phyloP scores from a whole-genome alignment of 108 stramenopile species.

The Schizochytrium sp. region DNA sequence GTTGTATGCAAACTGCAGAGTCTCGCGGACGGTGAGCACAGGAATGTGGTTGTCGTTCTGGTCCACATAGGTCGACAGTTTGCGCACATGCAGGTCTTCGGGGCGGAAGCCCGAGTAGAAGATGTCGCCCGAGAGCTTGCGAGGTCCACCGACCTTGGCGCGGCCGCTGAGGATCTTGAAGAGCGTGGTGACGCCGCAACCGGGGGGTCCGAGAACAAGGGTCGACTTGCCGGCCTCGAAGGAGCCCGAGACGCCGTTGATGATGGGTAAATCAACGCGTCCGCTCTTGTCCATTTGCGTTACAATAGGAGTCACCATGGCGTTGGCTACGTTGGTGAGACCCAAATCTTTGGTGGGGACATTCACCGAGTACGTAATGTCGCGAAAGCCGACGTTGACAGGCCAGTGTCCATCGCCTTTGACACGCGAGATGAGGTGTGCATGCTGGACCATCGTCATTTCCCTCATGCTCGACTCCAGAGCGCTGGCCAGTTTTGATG shows the following conservation, averaged over 20 bases:
- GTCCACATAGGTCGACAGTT: slow-evolving; percentile 30
- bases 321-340: not conserved
- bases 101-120: not conserved
- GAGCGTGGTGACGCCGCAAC: not conserved
- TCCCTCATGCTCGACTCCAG: not conserved
- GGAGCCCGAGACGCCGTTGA: not conserved
- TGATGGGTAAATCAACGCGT: not conserved
- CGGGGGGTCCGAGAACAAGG: not conserved
- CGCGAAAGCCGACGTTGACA: not conserved
- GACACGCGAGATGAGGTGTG: not conserved
- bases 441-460: not conserved
- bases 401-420: not conserved
- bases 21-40: slow-evolving; percentile 25
- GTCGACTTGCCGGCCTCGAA: not conserved
- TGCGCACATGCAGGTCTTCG: not conserved
- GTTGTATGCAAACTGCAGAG: slow-evolving; percentile 13
- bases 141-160: not conserved
- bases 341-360: not conserved
- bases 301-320: not conserved
- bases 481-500: not conserved
- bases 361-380: not conserved
- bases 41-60: slow-evolving; percentile 13
- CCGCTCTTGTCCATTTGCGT: not conserved
- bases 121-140: not conserved
- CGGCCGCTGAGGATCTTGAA: not conserved